A percentile compares a stretch with the other conserved stretches of the same genome.
These are phyloP conservation scores for Diaporthe nobilis DNA, from an alignment of 2,329 filamentous ascomycete genomes.

Conservation along the genomic window DNA sequence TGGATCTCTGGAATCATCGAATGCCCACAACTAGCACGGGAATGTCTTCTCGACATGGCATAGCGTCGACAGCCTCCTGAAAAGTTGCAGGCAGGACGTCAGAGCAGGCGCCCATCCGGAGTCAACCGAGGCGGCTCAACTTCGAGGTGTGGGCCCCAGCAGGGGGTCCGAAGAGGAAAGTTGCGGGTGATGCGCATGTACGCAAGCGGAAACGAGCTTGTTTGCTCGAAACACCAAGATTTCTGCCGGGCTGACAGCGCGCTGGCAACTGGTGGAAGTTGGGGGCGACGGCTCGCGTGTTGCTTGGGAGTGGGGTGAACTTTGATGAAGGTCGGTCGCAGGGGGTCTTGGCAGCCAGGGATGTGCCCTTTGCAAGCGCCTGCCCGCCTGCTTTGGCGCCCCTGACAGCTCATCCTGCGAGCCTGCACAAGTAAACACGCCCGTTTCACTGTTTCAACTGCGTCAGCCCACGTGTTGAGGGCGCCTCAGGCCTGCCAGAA, in stretches of 20 bases:
- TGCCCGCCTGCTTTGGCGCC: neutral
- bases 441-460: constrained; percentile 11
- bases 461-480: constrained; percentile 15
- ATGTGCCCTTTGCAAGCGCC: constrained; percentile 11
- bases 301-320: neutral
- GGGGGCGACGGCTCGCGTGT: constrained; percentile 25
- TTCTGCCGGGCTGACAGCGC: constrained; percentile 16
- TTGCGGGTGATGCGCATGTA: constrained; percentile 16
- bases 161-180: neutral
- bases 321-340: constrained; percentile 36
- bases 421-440: neutral
- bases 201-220: constrained; percentile 23
- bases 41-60: constrained; percentile 5
- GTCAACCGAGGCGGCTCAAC: constrained; percentile 33
- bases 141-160: neutral
- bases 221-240: constrained; percentile 35
- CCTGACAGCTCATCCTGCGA: constrained; percentile 8
- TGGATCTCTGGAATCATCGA: constrained; percentile 14
- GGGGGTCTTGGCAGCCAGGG: constrained; percentile 34
- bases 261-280: constrained; percentile 29
- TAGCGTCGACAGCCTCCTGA: constrained; percentile 31
- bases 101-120: constrained; percentile 31
- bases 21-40: constrained; percentile 17
- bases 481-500: neutral
- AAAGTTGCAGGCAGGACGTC: constrained; percentile 14